Conservation (phyloP, 2,329 filamentous ascomycete genomes). For the Hypoxylon sp. region DNA sequence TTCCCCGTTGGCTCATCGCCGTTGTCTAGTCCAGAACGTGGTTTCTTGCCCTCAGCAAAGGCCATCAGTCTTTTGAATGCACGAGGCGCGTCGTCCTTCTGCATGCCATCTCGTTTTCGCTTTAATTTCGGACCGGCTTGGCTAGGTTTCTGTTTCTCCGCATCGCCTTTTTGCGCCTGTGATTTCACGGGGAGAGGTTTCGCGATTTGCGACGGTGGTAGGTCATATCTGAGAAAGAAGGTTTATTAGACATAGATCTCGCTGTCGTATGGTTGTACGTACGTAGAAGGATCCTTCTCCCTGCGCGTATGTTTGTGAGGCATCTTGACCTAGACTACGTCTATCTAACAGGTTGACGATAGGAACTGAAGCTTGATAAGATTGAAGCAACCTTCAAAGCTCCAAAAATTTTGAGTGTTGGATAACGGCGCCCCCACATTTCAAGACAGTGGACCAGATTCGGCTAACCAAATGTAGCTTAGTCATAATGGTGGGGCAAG, state of each 20-base stretch:
- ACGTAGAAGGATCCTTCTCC: slow-evolving; percentile 69
- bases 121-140: slow-evolving; percentile 61
- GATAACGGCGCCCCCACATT: slow-evolving; percentile 24
- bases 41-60: slow-evolving; percentile 72
- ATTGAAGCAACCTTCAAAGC: neutral
- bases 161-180: slow-evolving; percentile 53
- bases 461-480: neutral
- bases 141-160: slow-evolving; percentile 51
- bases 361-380: slow-evolving; percentile 15
- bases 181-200: slow-evolving; percentile 64
- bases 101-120: slow-evolving; percentile 62
- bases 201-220: slow-evolving; percentile 65
- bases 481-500: neutral
- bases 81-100: slow-evolving; percentile 85
- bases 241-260: slow-evolving; percentile 40
- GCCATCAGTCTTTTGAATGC: slow-evolving; percentile 91
- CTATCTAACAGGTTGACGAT: neutral
- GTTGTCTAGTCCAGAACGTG: slow-evolving; percentile 78
- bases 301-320: slow-evolving; percentile 89
- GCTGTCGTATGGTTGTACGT: slow-evolving; percentile 49
- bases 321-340: slow-evolving; percentile 65
- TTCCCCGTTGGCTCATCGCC: slow-evolving; percentile 63
- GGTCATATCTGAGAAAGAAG: slow-evolving; percentile 60
- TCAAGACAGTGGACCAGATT: neutral
- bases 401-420: slow-evolving; percentile 25